Evolutionary conservation across 495 filamentous ascomycete genomes (phyloP).

Genomic region (Coniosporium apollinis): DNA sequence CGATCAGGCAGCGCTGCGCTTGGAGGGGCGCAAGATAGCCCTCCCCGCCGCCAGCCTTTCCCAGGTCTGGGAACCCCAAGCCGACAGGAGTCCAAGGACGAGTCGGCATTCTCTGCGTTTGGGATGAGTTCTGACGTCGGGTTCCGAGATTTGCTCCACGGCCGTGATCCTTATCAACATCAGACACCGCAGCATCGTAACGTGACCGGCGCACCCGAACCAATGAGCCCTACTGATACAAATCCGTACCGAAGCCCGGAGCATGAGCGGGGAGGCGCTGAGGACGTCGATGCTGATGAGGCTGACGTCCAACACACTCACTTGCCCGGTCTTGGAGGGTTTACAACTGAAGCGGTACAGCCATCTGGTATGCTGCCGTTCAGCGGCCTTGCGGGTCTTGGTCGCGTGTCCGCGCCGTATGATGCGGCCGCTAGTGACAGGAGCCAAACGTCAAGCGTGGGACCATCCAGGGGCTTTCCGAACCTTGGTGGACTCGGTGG

Average conservation of each 20-base stretch:
- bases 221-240: slow-evolving; percentile 82
- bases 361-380: slow-evolving; percentile 23
- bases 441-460: slow-evolving; percentile 75
- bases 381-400: slow-evolving; percentile 15
- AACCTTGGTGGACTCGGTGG: slow-evolving; percentile 44
- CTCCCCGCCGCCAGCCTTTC: slow-evolving; percentile 29
- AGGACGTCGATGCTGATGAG: slow-evolving; percentile 45
- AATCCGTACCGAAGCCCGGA: slow-evolving; percentile 95
- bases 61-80: slow-evolving; percentile 38
- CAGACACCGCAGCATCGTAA: slow-evolving; percentile 36
- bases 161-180: slow-evolving; percentile 40
- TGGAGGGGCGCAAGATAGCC: slow-evolving; percentile 58
- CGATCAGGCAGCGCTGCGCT: slow-evolving; percentile 68
- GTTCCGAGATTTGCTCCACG: slow-evolving; percentile 45
- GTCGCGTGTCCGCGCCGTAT: slow-evolving; percentile 26
- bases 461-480: slow-evolving; percentile 51
- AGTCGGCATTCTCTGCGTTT: slow-evolving; percentile 43
- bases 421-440: slow-evolving; percentile 56
- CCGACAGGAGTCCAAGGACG: slow-evolving; percentile 33
- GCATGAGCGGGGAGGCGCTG: slow-evolving; percentile 54
- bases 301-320: slow-evolving; percentile 38
- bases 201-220: slow-evolving; percentile 36
- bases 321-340: slow-evolving; percentile 40
- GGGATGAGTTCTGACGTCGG: slow-evolving; percentile 65
- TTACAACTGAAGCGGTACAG: slow-evolving; percentile 32